Percentiles rank a stretch among this genome's conserved stretches.
phyloP scores from a whole-genome alignment of 192 early-diverging fungal species.

The Coemansia sp. region DNA sequence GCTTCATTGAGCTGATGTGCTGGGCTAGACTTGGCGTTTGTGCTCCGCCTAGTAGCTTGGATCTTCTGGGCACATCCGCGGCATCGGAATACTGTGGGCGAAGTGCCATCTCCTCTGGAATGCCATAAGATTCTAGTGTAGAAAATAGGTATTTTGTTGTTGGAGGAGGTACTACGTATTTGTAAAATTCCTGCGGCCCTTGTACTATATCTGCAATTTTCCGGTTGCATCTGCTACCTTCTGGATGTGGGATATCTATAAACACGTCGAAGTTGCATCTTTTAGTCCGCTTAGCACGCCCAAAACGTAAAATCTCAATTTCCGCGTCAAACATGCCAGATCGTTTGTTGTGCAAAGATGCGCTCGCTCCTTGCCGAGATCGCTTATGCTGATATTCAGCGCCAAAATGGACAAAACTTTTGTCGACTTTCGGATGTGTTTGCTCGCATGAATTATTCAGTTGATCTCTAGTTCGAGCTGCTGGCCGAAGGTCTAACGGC shows the following conservation, averaged over 20 bases:
- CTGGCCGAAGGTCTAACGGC: slow-evolving; percentile 4
- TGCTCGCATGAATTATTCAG: no score
- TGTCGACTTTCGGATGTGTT: no score
- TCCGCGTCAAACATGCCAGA: no score
- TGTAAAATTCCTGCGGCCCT: neutral
- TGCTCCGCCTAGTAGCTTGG: no score
- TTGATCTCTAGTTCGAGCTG: neutral
- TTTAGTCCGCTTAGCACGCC: neutral
- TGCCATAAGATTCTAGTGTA: neutral
- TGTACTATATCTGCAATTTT: neutral
- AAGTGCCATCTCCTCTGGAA: slow-evolving; percentile 15
- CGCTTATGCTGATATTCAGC: no score
- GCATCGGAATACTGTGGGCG: slow-evolving; percentile 20
- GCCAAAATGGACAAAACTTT: no score
- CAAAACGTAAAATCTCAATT: no score
- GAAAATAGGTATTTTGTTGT: neutral
- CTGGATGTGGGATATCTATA: slow-evolving; percentile 14
- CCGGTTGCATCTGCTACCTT: neutral
- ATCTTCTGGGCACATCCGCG: slow-evolving; percentile 8
- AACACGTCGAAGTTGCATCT: neutral
- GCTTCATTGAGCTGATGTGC: neutral
- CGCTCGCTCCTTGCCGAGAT: no score
- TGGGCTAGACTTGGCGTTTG: neutral
- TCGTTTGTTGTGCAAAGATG: no score
- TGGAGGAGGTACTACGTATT: slow-evolving; percentile 1